Base-by-base conservation (phyloP, 352 stramenopile species). In the Pythium sp. region DNA sequence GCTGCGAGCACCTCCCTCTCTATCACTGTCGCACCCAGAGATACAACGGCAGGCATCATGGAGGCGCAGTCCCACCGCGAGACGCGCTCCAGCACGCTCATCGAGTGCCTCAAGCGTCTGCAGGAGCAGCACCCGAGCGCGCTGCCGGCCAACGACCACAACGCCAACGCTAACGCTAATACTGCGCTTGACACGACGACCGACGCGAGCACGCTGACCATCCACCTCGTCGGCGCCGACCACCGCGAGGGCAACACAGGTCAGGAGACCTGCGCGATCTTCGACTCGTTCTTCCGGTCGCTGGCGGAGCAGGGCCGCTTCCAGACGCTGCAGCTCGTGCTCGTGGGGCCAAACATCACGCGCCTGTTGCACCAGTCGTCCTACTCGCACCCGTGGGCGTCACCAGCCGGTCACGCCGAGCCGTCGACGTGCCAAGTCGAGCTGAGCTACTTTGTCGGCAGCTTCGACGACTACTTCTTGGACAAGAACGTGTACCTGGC, bases 201-300 rank as follows among this genome's bases (percentile, higher is more conserved):
- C 12, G 34, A 22, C 2, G 68, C 36, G 30, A 58, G 20, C 3
- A 70, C 60, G 30, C 68, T 94, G 63, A 88, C 74, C 0, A 70
- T 94, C 24, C 86, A 93, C 59, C 68, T 95, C 24, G 70, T 94
- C 2, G 87, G 87, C 15, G 86, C 86, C 1, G 87, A 95, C 70
- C 77, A 93, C 64, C 81, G 87, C 58, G 87, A 95, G 62, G 87
- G 87, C 41, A 91, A 86, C 66, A 77, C 73, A 18, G 75, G 69
- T 9, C 28, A 69, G 0, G 83, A 92, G 69, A 95, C 87, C 20
- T 74, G 82, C 26, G 65, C 65, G 7, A 75, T 88, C 58, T 95
- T 95, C 62, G 67, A 72, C 36, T 22, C 56, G 46, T 85, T 95
- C 58, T 76, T 78, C 47, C 55, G 76, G 30, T 74, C 70, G 22